These are phyloP conservation scores for Baorangia bicolor DNA, from an alignment of 768 basidiomycete genomes.

Conservation along the genomic window DNA sequence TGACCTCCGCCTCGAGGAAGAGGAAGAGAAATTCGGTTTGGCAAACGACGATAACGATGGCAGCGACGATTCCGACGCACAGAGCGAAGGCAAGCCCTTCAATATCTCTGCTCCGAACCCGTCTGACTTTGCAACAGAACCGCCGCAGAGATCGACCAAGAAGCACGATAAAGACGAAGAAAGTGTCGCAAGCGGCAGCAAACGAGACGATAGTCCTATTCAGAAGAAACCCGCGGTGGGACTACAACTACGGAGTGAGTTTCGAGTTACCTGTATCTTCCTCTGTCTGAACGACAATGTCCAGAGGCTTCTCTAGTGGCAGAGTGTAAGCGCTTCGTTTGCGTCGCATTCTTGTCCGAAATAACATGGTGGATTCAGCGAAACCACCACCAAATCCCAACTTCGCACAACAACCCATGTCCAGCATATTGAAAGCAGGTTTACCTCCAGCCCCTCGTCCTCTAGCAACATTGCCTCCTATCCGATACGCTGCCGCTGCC, in stretches of 20 bases:
- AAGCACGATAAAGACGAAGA: constrained; percentile 75
- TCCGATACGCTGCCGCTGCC: constrained; percentile 90
- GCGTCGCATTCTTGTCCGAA: background rate
- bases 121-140: constrained; percentile 40
- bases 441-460: constrained; percentile 56
- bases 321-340: constrained; percentile 48
- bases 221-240: constrained; percentile 71
- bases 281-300: constrained; percentile 13
- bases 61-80: constrained; percentile 72
- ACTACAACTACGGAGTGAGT: constrained; percentile 71
- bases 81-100: constrained; percentile 62
- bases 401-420: constrained; percentile 76
- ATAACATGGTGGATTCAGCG: constrained; percentile 13
- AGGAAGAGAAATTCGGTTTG: constrained; percentile 90
- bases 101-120: background rate
- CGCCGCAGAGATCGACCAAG: constrained; percentile 68
- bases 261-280: constrained; percentile 2
- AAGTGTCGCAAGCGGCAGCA: constrained; percentile 62
- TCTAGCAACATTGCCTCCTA: constrained; percentile 64
- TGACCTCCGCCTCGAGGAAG: constrained; percentile 94
- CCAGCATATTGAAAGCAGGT: constrained; percentile 72
- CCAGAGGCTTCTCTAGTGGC: constrained; percentile 62
- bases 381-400: constrained; percentile 82
- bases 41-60: constrained; percentile 65
- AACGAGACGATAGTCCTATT: constrained; percentile 75